Percentiles rank a stretch among this genome's conserved stretches.
These are phyloP conservation scores for Debaryomyces sp. DNA, from an alignment of 1,139 yeast species.

Conservation along the genomic window DNA sequence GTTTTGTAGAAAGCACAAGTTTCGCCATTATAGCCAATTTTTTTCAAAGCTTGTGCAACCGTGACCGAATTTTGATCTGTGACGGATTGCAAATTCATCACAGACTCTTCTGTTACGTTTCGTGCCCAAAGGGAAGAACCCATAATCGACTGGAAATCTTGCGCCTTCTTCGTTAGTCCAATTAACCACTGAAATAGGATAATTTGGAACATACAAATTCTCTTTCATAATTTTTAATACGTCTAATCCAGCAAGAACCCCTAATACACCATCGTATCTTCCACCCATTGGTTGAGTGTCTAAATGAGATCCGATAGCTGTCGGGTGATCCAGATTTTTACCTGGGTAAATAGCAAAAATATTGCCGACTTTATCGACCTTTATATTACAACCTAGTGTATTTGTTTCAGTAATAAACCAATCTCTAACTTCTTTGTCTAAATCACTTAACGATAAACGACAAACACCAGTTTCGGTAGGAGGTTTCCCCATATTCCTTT, in stretches of 20 bases:
- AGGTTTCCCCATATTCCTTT: constrained; percentile 62
- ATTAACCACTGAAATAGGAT: constrained; percentile 63
- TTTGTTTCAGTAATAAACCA: constrained; percentile 63
- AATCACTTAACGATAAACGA: constrained; percentile 61
- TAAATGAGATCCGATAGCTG: constrained; percentile 72
- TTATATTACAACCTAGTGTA: constrained; percentile 57
- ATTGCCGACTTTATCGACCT: constrained; percentile 65
- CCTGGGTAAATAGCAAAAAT: constrained; percentile 72
- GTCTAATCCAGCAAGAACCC: constrained; percentile 69
- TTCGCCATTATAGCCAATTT: constrained; percentile 65
- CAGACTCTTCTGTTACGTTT: constrained; percentile 44
- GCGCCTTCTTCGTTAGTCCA: constrained; percentile 88
- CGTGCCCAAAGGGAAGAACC: constrained; percentile 72
- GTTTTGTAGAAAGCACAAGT: constrained; percentile 47
- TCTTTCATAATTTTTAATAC: constrained; percentile 66
- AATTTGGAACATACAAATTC: constrained; percentile 58
- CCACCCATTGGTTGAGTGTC: constrained; percentile 84
- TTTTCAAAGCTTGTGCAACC: constrained; percentile 55
- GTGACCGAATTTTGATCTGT: constrained; percentile 54
- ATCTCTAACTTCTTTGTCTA: constrained; percentile 66
- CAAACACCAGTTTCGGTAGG: constrained; percentile 63
- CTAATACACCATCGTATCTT: constrained; percentile 70
- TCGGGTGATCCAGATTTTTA: constrained; percentile 50
- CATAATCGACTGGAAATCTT: constrained; percentile 67
- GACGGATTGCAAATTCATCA: constrained; percentile 54